A percentile compares a stretch with the other conserved stretches of the same genome.
Conservation (phyloP, 2,329 filamentous ascomycete species). For the Beauveria medogensis region DNA sequence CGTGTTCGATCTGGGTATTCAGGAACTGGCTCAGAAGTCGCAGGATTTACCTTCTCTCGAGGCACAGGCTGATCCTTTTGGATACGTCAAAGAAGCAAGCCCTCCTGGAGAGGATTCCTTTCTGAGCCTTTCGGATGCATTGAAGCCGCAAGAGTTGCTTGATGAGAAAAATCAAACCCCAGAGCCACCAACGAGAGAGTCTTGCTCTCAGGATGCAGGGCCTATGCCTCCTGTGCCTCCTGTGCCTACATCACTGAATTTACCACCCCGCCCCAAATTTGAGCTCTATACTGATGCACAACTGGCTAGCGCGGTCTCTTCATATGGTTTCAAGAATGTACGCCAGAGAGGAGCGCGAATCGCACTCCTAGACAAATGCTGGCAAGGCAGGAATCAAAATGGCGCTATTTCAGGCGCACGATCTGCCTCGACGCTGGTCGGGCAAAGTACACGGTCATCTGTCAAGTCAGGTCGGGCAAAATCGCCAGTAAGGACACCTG, state of each 20-base stretch:
- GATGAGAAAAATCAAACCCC: not conserved
- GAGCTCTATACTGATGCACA: constrained; percentile 54
- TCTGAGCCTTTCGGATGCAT: constrained; percentile 18
- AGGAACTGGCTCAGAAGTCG: constrained; percentile 46
- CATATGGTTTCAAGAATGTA: constrained; percentile 65
- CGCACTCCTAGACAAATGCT: constrained; percentile 60
- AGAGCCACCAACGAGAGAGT: not conserved
- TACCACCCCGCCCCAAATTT: constrained; percentile 43
- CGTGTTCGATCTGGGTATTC: constrained; percentile 53
- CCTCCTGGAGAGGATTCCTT: constrained; percentile 16
- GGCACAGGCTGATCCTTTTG: constrained; percentile 30
- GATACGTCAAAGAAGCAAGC: constrained; percentile 22
- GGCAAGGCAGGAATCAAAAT: constrained; percentile 47
- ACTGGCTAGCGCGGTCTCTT: constrained; percentile 51
- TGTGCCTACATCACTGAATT: not conserved
- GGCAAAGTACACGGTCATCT: constrained; percentile 14
- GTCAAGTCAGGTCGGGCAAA: constrained; percentile 5
- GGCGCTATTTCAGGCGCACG: constrained; percentile 15
- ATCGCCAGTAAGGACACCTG: constrained; percentile 9
- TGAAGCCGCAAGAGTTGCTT: constrained; percentile 12
- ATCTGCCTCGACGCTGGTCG: constrained; percentile 13
- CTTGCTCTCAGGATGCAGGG: not conserved
- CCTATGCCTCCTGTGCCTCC: not conserved
- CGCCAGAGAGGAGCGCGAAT: constrained; percentile 64
- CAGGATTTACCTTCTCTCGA: constrained; percentile 19